phyloP scores from a whole-genome alignment of 225 moss, liverwort and hornwort species.

The Sphagnum contortum region DNA sequence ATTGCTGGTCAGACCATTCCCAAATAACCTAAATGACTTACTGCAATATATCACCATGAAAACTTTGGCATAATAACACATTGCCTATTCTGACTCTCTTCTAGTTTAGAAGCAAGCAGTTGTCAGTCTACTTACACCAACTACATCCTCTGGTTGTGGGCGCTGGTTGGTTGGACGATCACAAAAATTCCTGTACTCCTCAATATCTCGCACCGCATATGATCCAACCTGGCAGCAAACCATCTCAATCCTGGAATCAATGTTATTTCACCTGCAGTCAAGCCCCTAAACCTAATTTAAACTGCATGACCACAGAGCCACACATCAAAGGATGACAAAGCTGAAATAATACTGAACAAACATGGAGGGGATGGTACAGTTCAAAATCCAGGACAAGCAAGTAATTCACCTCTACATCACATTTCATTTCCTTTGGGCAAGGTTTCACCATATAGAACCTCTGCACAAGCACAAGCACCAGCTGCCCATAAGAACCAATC shows the following conservation, averaged over 20 bases:
- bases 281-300: no score
- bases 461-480: conserved; percentile 21
- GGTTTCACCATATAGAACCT: conserved; percentile 85
- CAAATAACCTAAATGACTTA: no score
- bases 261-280: no score
- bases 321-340: no score
- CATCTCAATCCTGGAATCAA: background rate
- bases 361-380: no score
- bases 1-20: no score
- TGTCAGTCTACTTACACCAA: conserved; percentile 31
- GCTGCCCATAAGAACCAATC: background rate
- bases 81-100: background rate
- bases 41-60: no score
- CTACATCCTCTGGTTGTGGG: conserved; percentile 68
- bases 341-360: no score
- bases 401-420: conserved; percentile 76
- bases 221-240: conserved; percentile 62
- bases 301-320: no score
- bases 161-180: conserved; percentile 69
- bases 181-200: conserved; percentile 84
- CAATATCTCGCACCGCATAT: conserved; percentile 87
- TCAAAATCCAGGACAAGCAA: background rate
- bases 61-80: no score
- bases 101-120: background rate
- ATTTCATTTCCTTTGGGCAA: conserved; percentile 89